Evolutionary conservation across 2,329 filamentous ascomycete species (phyloP).

Genomic region (Calonectria pauciramosa): DNA sequence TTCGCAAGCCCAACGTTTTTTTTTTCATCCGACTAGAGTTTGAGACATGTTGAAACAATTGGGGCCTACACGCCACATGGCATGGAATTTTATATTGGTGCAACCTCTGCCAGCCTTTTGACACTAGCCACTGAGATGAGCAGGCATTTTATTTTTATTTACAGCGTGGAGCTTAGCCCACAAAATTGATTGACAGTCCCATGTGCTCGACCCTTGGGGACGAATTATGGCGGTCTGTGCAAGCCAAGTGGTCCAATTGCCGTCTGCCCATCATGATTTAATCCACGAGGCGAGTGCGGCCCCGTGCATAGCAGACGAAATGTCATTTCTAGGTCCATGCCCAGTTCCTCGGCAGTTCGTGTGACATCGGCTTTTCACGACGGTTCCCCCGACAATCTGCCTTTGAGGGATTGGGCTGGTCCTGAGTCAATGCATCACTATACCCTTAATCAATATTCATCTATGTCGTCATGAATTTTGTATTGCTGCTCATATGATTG

Average conservation of each 20-base stretch:
- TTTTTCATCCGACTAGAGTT: not conserved
- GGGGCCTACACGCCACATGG: not conserved
- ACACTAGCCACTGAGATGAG: not conserved
- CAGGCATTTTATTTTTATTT: constrained; percentile 3
- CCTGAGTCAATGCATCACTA: not conserved
- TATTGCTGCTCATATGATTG: not conserved
- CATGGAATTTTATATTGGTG: constrained; percentile 5
- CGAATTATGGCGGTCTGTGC: not conserved
- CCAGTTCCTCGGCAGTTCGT: not conserved
- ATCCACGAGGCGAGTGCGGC: not conserved
- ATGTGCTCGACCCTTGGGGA: not conserved
- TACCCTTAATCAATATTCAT: constrained; percentile 3
- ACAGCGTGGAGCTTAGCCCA: not conserved
- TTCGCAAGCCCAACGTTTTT: not conserved
- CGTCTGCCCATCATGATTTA: not conserved
- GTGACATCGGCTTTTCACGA: not conserved
- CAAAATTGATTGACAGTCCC: not conserved
- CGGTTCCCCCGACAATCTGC: not conserved
- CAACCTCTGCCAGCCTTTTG: not conserved
- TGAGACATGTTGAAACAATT: not conserved
- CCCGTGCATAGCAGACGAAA: not conserved
- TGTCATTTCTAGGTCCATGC: not conserved
- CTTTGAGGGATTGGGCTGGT: not conserved
- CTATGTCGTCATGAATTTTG: not conserved
- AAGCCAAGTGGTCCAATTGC: not conserved